These are phyloP conservation scores for Mesembryanthemum crystallinum DNA, from an alignment of 148 eudicot genomes.

Conservation along the genomic window DNA sequence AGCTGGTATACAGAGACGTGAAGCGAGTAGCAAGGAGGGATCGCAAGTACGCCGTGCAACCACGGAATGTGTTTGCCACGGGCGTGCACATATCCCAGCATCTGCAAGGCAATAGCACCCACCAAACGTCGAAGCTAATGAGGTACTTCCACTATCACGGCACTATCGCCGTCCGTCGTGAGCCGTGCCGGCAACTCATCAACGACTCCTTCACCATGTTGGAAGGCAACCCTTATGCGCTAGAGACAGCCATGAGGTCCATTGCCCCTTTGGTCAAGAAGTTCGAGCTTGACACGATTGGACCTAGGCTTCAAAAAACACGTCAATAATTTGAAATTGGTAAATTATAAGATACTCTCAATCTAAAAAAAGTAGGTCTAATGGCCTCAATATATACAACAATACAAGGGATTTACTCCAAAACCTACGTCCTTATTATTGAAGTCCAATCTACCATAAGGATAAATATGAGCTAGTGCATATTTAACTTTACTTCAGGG, in stretches of 20 bases:
- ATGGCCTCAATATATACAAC: too few relatives aligned
- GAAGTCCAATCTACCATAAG: too few relatives aligned
- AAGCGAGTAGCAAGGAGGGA: constrained; percentile 60
- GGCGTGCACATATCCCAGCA: constrained; percentile 85
- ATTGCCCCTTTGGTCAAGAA: constrained; percentile 50
- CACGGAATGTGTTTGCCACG: constrained; percentile 63
- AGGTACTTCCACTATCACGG: constrained; percentile 82
- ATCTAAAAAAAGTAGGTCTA: too few relatives aligned
- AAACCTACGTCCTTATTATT: too few relatives aligned
- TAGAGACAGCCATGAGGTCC: constrained; percentile 48
- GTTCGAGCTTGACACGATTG: constrained; percentile 63
- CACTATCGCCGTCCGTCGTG: constrained; percentile 51
- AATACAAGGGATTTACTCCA: too few relatives aligned
- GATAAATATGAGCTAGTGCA: too few relatives aligned
- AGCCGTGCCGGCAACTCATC: constrained; percentile 50
- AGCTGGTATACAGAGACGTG: constrained; percentile 65
- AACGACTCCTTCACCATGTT: constrained; percentile 34
- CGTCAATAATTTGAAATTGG: too few relatives aligned
- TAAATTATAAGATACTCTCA: too few relatives aligned
- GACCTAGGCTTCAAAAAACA: constrained; percentile 43
- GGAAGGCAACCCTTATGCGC: constrained; percentile 45
- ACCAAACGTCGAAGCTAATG: constrained; percentile 42
- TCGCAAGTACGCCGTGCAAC: constrained; percentile 74
- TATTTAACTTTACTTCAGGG: too few relatives aligned
- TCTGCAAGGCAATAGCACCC: constrained; percentile 45